Evolutionary conservation across 179 eudicot species (phyloP).

Genomic region (Silene noctiflora): DNA sequence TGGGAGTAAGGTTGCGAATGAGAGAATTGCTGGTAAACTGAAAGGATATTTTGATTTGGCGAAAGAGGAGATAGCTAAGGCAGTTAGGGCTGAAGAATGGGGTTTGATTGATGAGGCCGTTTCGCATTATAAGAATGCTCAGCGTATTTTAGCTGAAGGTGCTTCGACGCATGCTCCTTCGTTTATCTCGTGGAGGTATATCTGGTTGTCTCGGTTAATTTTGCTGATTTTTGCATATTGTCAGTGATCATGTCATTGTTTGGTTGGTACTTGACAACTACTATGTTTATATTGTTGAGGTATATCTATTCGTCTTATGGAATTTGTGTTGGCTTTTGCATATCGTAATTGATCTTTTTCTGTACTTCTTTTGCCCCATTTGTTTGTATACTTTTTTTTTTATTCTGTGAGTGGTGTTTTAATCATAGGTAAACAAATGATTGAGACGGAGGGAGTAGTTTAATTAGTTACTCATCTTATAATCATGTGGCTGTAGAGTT

Average conservation of each 20-base stretch:
- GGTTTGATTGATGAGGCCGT: conserved; percentile 77
- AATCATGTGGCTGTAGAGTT: not conserved
- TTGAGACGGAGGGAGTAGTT: no score
- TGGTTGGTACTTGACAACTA: no score
- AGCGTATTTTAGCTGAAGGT: conserved; percentile 65
- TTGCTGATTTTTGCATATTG: conserved; percentile 7
- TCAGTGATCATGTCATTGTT: conserved; percentile 11
- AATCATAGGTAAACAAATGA: no score
- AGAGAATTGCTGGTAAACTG: conserved; percentile 75
- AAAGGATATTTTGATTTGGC: conserved; percentile 93
- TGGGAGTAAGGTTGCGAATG: conserved; percentile 51
- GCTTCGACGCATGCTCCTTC: conserved; percentile 68
- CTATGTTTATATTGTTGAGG: not conserved
- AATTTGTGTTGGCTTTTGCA: not conserved
- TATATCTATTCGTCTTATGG: not conserved
- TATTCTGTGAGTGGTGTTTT: no score
- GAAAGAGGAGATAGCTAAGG: conserved; percentile 76
- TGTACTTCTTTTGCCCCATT: not conserved
- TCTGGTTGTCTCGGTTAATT: not conserved
- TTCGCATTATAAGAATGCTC: conserved; percentile 61
- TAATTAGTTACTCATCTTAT: no score
- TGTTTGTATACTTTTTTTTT: no score
- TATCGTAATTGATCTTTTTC: not conserved
- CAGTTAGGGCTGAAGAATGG: conserved; percentile 94
- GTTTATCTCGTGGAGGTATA: conserved; percentile 64